Percentiles rank a stretch among this genome's conserved stretches.
Conservation (phyloP, 2,329 filamentous ascomycete species). For the Colletotrichum gloeosporioides region DNA sequence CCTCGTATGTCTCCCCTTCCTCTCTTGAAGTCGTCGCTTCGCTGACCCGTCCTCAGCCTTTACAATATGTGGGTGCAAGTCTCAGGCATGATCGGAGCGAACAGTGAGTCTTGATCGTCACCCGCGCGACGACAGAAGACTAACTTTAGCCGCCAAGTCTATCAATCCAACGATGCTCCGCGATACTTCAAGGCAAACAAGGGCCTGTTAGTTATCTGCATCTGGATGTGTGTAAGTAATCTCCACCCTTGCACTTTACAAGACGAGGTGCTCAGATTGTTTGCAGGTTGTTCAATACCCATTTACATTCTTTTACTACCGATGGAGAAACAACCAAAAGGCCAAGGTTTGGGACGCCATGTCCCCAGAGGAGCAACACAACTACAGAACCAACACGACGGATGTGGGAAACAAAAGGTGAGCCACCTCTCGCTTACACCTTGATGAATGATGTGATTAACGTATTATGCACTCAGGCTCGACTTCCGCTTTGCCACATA, state of each 20-base stretch:
- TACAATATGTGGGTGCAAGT: constrained; percentile 56
- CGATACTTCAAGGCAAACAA: constrained; percentile 44
- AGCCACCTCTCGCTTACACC: neutral
- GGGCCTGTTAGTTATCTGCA: constrained; percentile 38
- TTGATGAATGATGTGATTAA: neutral
- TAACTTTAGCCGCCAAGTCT: constrained; percentile 29
- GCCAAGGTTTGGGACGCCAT: constrained; percentile 42
- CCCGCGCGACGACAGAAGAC: fast-evolving
- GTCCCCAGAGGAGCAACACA: constrained; percentile 42
- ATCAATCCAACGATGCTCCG: constrained; percentile 38
- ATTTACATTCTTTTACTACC: constrained; percentile 41
- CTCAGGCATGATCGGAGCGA: constrained; percentile 36
- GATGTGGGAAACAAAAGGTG: constrained; percentile 51
- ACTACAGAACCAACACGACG: constrained; percentile 48
- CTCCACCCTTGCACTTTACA: fast-evolving
- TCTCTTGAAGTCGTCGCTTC: constrained; percentile 37
- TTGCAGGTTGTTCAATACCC: constrained; percentile 40
- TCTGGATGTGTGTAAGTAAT: constrained; percentile 43
- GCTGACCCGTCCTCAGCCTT: constrained; percentile 27
- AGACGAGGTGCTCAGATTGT: constrained; percentile 14
- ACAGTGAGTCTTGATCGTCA: constrained; percentile 30
- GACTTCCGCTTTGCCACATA: constrained; percentile 18
- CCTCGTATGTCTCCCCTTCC: constrained; percentile 44
- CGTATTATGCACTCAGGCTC: neutral
- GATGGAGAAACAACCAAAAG: constrained; percentile 40